Percentiles rank a stretch among this genome's conserved stretches.
phyloP scores from a whole-genome alignment of 2,329 filamentous ascomycete genomes.

The Trichophyton mentagrophytes region DNA sequence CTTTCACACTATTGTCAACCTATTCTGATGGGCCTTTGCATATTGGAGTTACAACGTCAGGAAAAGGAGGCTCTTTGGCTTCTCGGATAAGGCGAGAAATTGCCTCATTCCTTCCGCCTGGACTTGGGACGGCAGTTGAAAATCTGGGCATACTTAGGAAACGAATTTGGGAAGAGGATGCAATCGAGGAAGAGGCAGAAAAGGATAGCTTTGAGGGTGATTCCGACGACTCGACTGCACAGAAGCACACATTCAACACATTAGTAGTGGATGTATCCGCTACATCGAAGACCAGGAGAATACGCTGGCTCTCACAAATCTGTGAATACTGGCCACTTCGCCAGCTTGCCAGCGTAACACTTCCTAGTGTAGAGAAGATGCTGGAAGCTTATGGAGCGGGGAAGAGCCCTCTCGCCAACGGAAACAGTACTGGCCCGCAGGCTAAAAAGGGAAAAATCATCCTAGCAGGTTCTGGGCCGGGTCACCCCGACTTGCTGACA shows the following conservation, averaged over 20 bases:
- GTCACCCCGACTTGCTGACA: constrained; percentile 83
- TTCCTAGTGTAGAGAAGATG: constrained; percentile 64
- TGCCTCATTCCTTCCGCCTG: constrained; percentile 59
- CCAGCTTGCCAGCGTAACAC: constrained; percentile 63
- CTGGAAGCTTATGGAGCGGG: constrained; percentile 53
- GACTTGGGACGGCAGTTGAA: constrained; percentile 64
- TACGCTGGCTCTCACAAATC: constrained; percentile 88
- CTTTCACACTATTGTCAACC: constrained; percentile 79
- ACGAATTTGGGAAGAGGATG: constrained; percentile 62
- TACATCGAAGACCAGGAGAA: constrained; percentile 63
- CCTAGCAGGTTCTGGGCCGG: constrained; percentile 82
- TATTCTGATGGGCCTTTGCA: constrained; percentile 84
- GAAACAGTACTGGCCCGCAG: constrained; percentile 9
- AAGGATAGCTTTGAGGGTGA: constrained; percentile 34
- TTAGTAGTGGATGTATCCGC: constrained; percentile 60
- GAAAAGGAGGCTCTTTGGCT: constrained; percentile 84
- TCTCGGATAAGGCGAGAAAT: constrained; percentile 82
- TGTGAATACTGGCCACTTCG: constrained; percentile 97
- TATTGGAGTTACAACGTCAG: constrained; percentile 90
- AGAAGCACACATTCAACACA: constrained; percentile 71
- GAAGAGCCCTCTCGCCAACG: constrained; percentile 4
- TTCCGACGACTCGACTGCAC: constrained; percentile 39
- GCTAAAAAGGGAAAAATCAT: constrained; percentile 56
- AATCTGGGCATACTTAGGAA: constrained; percentile 61
- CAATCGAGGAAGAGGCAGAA: constrained; percentile 35